phyloP scores from a whole-genome alignment of 257 asterid species.

The Solanum virginianum region DNA sequence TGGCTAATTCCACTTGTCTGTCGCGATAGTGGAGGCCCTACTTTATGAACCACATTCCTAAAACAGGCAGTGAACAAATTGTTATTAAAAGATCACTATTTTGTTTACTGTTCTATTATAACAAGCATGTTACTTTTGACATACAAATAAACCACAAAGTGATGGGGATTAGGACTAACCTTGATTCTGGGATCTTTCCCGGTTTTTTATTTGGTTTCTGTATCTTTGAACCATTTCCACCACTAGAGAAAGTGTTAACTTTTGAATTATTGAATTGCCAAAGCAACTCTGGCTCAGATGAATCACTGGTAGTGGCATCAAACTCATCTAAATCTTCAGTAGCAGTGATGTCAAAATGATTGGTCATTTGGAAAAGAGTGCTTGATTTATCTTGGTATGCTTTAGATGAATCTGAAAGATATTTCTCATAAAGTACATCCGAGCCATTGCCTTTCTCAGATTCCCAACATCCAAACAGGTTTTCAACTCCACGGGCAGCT shows the following conservation, averaged over 20 bases:
- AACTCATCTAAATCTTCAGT: slow-evolving; percentile 67
- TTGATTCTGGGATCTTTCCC: slow-evolving; percentile 47
- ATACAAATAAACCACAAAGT: background rate
- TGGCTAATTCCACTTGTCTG: slow-evolving; percentile 39
- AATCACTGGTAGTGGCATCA: slow-evolving; percentile 77
- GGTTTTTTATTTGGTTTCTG: slow-evolving; percentile 37
- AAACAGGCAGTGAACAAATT: background rate
- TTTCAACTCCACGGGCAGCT: slow-evolving; percentile 16
- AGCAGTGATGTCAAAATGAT: slow-evolving; percentile 27
- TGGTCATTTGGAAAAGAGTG: slow-evolving; percentile 24
- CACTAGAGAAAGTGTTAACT: slow-evolving; percentile 28
- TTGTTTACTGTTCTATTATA: background rate
- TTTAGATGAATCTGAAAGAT: slow-evolving; percentile 35
- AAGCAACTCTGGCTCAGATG: slow-evolving; percentile 81
- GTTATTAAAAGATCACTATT: background rate
- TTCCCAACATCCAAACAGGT: slow-evolving; percentile 32
- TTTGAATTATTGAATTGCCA: slow-evolving; percentile 75
- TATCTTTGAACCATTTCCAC: slow-evolving; percentile 36
- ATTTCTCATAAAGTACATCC: slow-evolving; percentile 35
- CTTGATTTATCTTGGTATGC: slow-evolving; percentile 31
- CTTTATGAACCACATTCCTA: slow-evolving; percentile 59
- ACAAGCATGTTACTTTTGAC: background rate
- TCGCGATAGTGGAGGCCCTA: slow-evolving; percentile 50
- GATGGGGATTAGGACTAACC: slow-evolving; percentile 24
- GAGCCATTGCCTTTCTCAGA: slow-evolving; percentile 29